phyloP scores from a whole-genome alignment of 495 filamentous ascomycete species.

The Aspergillus diversus region DNA sequence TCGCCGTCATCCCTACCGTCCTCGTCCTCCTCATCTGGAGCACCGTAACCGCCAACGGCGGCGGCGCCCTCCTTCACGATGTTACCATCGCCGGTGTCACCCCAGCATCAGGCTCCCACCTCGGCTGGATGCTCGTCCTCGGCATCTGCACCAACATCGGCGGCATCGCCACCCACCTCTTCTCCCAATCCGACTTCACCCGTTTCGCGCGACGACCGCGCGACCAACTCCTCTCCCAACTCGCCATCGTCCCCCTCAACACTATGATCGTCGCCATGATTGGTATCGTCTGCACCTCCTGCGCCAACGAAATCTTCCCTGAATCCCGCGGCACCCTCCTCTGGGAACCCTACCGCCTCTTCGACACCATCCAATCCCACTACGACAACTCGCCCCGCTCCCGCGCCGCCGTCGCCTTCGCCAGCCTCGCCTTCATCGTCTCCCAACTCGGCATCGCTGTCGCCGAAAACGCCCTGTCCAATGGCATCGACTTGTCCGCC shows the following conservation, averaged over 20 bases:
- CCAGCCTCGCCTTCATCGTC: slow-evolving; percentile 10
- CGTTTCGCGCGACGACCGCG: slow-evolving; percentile 10
- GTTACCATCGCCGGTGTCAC: background rate
- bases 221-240: slow-evolving; percentile 12
- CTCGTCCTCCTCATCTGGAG: slow-evolving; percentile 12
- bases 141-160: slow-evolving; percentile 14
- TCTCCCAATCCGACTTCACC: slow-evolving; percentile 11
- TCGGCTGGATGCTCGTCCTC: slow-evolving; percentile 10
- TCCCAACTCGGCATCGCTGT: slow-evolving; percentile 12
- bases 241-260: slow-evolving; percentile 11
- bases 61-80: slow-evolving; percentile 1
- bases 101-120: background rate
- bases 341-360: slow-evolving; percentile 13
- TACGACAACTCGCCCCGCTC: background rate
- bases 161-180: slow-evolving; percentile 10
- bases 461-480: slow-evolving; percentile 1
- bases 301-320: slow-evolving; percentile 5
- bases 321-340: slow-evolving; percentile 9
- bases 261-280: slow-evolving; percentile 17
- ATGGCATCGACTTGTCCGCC: slow-evolving; percentile 9
- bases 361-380: slow-evolving; percentile 1
- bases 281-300: slow-evolving; percentile 17
- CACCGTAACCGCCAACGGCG: slow-evolving; percentile 5
- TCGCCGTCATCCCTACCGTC: slow-evolving; percentile 10
- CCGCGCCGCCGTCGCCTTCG: slow-evolving; percentile 7